Evolutionary conservation across 805 yeast genomes (phyloP).

Genomic region (Phaffomyces thermotolerans): DNA sequence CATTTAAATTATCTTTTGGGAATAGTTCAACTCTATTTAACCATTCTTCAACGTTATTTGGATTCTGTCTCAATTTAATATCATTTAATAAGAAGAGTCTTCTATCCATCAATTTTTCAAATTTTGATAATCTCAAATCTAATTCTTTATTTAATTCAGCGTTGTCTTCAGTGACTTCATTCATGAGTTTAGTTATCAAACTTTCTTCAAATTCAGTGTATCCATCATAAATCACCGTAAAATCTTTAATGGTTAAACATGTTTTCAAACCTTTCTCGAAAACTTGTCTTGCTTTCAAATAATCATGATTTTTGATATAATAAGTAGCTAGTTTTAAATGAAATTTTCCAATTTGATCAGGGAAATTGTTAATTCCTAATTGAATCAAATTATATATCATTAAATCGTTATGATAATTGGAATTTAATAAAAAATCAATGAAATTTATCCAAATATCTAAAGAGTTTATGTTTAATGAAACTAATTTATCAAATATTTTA

Average conservation of each 20-base stretch:
- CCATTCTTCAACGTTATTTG: slow-evolving; percentile 65
- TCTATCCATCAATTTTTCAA: slow-evolving; percentile 49
- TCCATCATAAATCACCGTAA: slow-evolving; percentile 55
- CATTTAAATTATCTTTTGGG: slow-evolving; percentile 30
- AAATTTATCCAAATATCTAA: slow-evolving; percentile 42
- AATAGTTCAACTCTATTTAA: slow-evolving; percentile 46
- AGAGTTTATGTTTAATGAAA: slow-evolving; percentile 33
- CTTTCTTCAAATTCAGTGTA: slow-evolving; percentile 55
- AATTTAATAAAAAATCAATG: slow-evolving; percentile 31
- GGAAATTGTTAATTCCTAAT: slow-evolving; percentile 35
- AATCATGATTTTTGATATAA: slow-evolving; percentile 33
- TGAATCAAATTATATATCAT: slow-evolving; percentile 31
- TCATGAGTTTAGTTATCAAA: slow-evolving; percentile 23
- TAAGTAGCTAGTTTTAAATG: slow-evolving; percentile 42
- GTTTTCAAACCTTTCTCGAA: slow-evolving; percentile 42
- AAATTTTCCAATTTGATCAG: slow-evolving; percentile 52
- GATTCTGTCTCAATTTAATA: slow-evolving; percentile 53
- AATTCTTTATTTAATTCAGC: slow-evolving; percentile 25
- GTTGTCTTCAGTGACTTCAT: slow-evolving; percentile 6
- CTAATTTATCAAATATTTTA: slow-evolving; percentile 28
- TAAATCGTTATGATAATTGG: slow-evolving; percentile 7
- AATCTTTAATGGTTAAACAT: slow-evolving; percentile 50
- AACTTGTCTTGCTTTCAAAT: slow-evolving; percentile 32
- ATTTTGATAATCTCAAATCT: slow-evolving; percentile 37
- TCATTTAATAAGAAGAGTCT: slow-evolving; percentile 59